Conservation (phyloP, 2,329 filamentous ascomycete species). For the Phialophora tarda region DNA sequence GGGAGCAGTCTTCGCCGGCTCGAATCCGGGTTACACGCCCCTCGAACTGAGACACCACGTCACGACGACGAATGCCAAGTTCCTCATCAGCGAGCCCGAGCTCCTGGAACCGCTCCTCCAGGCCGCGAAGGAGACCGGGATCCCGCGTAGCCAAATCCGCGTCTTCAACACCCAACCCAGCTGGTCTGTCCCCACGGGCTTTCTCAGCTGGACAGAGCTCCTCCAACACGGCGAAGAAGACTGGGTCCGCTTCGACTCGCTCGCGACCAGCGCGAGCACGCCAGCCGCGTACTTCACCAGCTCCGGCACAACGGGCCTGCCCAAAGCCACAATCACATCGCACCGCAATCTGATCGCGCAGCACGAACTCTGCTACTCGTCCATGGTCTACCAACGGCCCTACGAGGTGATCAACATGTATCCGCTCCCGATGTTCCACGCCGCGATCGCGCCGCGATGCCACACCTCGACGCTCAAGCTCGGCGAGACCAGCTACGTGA, state of each 20-base stretch:
- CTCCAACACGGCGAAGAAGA: conserved; percentile 41
- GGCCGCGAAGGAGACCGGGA: conserved; percentile 15
- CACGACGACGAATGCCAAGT: conserved; percentile 49
- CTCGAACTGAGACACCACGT: conserved; percentile 57
- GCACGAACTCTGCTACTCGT: conserved; percentile 42
- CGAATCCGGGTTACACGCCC: conserved; percentile 56
- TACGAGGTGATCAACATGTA: conserved; percentile 11
- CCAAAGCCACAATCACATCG: conserved; percentile 64
- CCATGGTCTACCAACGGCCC: background rate
- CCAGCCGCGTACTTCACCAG: conserved; percentile 58
- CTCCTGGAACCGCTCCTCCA: conserved; percentile 20
- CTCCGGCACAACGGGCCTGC: conserved; percentile 65
- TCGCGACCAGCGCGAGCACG: conserved; percentile 48
- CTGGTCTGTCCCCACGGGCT: background rate
- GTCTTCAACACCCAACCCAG: conserved; percentile 22
- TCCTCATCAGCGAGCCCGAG: conserved; percentile 53
- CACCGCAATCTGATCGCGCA: conserved; percentile 59
- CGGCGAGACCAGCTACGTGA: conserved; percentile 54
- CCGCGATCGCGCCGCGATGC: conserved; percentile 25
- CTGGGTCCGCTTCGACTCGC: conserved; percentile 55
- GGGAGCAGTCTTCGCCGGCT: conserved; percentile 57
- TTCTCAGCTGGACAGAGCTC: conserved; percentile 23
- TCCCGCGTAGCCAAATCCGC: conserved; percentile 15
- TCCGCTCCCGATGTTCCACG: conserved; percentile 26
- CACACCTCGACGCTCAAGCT: conserved; percentile 45